Conservation (phyloP, 495 filamentous ascomycete genomes). For the Staphylotrichum tortipilum region DNA sequence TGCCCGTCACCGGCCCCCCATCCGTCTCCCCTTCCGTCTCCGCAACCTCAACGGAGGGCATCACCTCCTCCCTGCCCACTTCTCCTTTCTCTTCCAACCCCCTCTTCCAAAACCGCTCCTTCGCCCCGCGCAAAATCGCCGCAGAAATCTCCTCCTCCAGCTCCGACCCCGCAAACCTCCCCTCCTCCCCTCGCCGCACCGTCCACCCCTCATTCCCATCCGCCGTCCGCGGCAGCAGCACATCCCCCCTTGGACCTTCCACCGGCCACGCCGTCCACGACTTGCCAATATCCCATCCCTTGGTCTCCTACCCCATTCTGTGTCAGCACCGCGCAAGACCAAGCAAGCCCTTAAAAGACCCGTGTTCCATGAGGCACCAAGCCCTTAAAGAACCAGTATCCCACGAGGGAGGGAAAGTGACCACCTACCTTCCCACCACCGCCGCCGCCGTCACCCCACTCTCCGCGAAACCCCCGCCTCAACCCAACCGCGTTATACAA, state of each 20-base stretch:
- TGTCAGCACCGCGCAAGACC: not conserved
- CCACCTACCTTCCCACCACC: not conserved
- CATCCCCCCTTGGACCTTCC: slow-evolving; percentile 40
- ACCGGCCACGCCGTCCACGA: slow-evolving; percentile 78
- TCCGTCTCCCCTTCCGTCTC: slow-evolving; percentile 1
- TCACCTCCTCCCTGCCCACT: not conserved
- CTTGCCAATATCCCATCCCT: slow-evolving; percentile 34
- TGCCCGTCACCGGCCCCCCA: not conserved
- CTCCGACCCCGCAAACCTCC: slow-evolving; percentile 42
- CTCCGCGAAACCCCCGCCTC: slow-evolving; percentile 36
- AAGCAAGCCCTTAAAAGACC: too few species aligned
- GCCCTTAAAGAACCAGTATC: too few species aligned
- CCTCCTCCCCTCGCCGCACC: slow-evolving; percentile 31
- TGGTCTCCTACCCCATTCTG: not conserved
- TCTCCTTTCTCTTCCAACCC: not conserved
- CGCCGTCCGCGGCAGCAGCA: slow-evolving; percentile 24
- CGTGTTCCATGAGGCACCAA: too few species aligned
- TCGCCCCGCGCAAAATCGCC: slow-evolving; percentile 52
- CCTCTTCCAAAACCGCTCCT: slow-evolving; percentile 44
- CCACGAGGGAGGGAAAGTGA: too few species aligned
- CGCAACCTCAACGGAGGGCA: slow-evolving; percentile 8
- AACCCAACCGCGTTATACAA: slow-evolving; percentile 65
- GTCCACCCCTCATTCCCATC: slow-evolving; percentile 41
- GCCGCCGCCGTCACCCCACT: slow-evolving; percentile 2
- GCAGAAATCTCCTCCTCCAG: slow-evolving; percentile 62